phyloP scores from a whole-genome alignment of 305 asterid species.

The Fraxinus baroniana region DNA sequence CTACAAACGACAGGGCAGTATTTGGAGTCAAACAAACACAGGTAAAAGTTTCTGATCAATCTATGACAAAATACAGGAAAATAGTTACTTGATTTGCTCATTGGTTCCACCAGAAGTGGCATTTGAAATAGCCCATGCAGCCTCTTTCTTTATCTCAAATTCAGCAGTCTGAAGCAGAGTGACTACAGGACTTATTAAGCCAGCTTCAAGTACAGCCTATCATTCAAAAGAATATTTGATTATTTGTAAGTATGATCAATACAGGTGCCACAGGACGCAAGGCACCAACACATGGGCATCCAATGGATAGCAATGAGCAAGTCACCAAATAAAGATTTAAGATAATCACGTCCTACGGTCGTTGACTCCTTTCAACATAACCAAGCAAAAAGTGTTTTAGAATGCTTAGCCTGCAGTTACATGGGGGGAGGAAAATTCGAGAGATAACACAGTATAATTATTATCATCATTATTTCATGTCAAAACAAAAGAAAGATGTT shows the following conservation, averaged over 20 bases:
- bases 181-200: slow-evolving; percentile 67
- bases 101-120: slow-evolving; percentile 93
- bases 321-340: slow-evolving; percentile 12
- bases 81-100: slow-evolving; percentile 72
- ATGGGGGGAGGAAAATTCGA: not conserved
- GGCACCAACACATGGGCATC: not conserved
- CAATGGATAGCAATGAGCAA: not conserved
- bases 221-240: slow-evolving; percentile 23
- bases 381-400: not conserved
- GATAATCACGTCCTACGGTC: not conserved
- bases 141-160: slow-evolving; percentile 93
- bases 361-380: not conserved
- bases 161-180: slow-evolving; percentile 81
- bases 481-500: not conserved
- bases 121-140: slow-evolving; percentile 95
- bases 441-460: not conserved
- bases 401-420: not conserved
- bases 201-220: slow-evolving; percentile 80
- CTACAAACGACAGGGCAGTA: slow-evolving; percentile 30
- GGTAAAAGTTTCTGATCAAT: not conserved
- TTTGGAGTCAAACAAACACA: slow-evolving; percentile 4
- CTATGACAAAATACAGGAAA: not conserved
- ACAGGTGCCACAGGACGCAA: not conserved
- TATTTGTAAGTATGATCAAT: slow-evolving; percentile 10
- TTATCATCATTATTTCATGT: not conserved